These are phyloP conservation scores for Diaporthe sp. DNA, from an alignment of 2,329 filamentous ascomycete genomes.

Conservation along the genomic window DNA sequence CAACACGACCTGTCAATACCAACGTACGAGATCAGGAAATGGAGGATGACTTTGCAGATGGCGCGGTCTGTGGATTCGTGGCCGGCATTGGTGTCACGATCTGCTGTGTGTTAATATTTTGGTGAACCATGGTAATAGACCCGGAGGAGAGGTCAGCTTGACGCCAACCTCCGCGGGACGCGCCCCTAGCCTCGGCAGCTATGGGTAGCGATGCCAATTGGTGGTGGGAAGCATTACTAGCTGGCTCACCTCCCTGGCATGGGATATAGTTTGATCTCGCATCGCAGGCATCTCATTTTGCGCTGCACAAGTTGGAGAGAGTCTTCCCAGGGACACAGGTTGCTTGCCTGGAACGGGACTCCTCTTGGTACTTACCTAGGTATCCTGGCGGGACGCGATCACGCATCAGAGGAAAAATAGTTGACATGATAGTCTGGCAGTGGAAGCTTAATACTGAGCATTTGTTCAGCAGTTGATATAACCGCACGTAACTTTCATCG, in stretches of 20 bases:
- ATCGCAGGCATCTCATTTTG: neutral
- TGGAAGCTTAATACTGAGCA: fast-evolving
- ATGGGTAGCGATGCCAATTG: neutral
- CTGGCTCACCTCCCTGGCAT: neutral
- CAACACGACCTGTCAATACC: neutral
- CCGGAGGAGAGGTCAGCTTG: neutral
- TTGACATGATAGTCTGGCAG: too few species aligned
- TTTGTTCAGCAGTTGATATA: neutral
- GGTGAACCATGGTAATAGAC: neutral
- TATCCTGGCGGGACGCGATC: neutral
- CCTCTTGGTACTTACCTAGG: too few species aligned
- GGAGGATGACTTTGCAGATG: neutral
- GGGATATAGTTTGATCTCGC: neutral
- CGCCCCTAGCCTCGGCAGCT: neutral
- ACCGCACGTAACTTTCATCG: too few species aligned
- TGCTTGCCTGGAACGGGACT: neutral
- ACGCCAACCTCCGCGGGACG: neutral
- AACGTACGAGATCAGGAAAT: neutral
- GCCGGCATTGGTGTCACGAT: neutral
- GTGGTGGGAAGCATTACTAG: neutral
- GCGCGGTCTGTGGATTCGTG: neutral
- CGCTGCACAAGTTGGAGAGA: neutral
- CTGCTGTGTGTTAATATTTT: neutral
- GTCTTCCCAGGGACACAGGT: neutral
- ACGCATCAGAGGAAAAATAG: neutral